These are phyloP conservation scores for Thelephora terrestris DNA, from an alignment of 1,284 basidiomycete genomes.

Conservation along the genomic window DNA sequence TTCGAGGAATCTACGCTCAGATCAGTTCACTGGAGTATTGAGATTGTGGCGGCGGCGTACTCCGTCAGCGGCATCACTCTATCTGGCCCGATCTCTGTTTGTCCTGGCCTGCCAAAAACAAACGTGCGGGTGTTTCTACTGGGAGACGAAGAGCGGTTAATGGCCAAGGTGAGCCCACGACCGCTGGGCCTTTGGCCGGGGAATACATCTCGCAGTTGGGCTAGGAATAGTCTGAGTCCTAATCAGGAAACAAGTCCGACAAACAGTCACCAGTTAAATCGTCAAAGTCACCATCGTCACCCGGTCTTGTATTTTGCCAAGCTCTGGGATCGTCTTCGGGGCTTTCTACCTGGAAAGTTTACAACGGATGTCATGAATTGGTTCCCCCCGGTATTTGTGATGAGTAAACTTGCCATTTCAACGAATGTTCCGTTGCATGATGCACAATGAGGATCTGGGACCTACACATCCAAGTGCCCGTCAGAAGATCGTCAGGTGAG, in stretches of 20 bases:
- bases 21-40: neutral
- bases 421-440: slow-evolving; percentile 66
- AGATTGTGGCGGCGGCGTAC: slow-evolving; percentile 13
- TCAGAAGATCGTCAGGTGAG: slow-evolving; percentile 7
- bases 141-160: slow-evolving; percentile 25
- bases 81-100: slow-evolving; percentile 13
- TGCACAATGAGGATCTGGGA: slow-evolving; percentile 66
- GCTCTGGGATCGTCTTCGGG: slow-evolving; percentile 60
- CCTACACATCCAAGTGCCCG: slow-evolving; percentile 25
- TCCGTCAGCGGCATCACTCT: slow-evolving; percentile 20
- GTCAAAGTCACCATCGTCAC: slow-evolving; percentile 24
- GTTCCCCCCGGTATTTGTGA: neutral
- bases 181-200: slow-evolving; percentile 6
- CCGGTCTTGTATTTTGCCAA: slow-evolving; percentile 33
- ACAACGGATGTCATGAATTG: neutral
- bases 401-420: slow-evolving; percentile 44
- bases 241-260: slow-evolving; percentile 1
- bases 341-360: slow-evolving; percentile 51
- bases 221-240: neutral
- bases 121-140: slow-evolving; percentile 30
- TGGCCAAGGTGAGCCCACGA: slow-evolving; percentile 27
- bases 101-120: slow-evolving; percentile 32
- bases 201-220: slow-evolving; percentile 7
- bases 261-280: slow-evolving; percentile 34
- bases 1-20: neutral